Evolutionary conservation across 2,329 filamentous ascomycete species (phyloP).

Genomic region (Albophoma yamanashiensis): DNA sequence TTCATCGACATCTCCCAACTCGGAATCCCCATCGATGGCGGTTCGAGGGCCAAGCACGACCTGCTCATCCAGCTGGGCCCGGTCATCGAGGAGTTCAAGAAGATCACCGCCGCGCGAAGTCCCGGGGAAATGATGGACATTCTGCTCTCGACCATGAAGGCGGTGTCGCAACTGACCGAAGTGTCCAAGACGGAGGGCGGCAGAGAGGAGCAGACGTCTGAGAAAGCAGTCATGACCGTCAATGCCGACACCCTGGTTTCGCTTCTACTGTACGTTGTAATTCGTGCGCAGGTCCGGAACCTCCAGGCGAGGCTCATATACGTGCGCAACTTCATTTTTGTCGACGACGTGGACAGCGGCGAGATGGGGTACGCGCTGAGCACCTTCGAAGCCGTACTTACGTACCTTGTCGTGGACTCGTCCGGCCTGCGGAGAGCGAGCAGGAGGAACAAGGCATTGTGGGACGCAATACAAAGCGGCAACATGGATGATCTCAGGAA

Average conservation of each 20-base stretch:
- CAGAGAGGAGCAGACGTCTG: slow-evolving; percentile 24
- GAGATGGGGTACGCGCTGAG: slow-evolving; percentile 94
- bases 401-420: slow-evolving; percentile 78
- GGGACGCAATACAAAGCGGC: slow-evolving; percentile 76
- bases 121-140: slow-evolving; percentile 85
- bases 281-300: slow-evolving; percentile 77
- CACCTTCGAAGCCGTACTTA: slow-evolving; percentile 87
- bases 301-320: slow-evolving; percentile 85
- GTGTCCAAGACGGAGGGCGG: slow-evolving; percentile 29
- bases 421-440: slow-evolving; percentile 74
- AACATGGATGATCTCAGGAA: slow-evolving; percentile 63
- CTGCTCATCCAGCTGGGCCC: slow-evolving; percentile 64
- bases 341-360: slow-evolving; percentile 92
- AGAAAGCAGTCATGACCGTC: slow-evolving; percentile 48
- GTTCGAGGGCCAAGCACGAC: slow-evolving; percentile 67
- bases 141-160: slow-evolving; percentile 70
- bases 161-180: slow-evolving; percentile 59
- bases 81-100: slow-evolving; percentile 82
- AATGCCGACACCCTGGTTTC: slow-evolving; percentile 92
- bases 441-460: slow-evolving; percentile 72
- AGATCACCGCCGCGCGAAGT: slow-evolving; percentile 64
- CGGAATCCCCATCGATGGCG: slow-evolving; percentile 75
- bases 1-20: slow-evolving; percentile 91
- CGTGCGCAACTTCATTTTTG: slow-evolving; percentile 95
- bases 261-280: slow-evolving; percentile 81